Evolutionary conservation across 2,329 filamentous ascomycete species (phyloP).

Genomic region (Camillea tinctor): DNA sequence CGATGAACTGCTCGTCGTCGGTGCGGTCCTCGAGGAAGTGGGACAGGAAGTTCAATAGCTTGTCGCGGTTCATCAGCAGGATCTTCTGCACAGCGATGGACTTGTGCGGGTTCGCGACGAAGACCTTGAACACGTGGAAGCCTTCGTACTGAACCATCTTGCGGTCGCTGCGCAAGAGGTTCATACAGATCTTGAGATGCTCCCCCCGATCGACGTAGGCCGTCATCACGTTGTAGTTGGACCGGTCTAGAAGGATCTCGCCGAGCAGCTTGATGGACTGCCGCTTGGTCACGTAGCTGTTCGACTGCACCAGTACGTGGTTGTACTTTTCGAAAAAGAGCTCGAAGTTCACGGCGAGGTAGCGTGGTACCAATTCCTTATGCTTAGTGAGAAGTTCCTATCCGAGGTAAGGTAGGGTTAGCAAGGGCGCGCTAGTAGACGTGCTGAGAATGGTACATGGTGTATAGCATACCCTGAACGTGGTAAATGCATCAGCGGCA

Average conservation of each 20-base stretch:
- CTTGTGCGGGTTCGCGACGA: slow-evolving; percentile 98
- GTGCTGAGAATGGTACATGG: no score
- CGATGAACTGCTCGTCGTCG: slow-evolving; percentile 97
- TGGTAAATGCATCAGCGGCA: slow-evolving; percentile 95
- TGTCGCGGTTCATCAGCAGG: slow-evolving; percentile 91
- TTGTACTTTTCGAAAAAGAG: slow-evolving; percentile 93
- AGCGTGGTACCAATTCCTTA: slow-evolving; percentile 85
- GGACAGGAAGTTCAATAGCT: slow-evolving; percentile 82
- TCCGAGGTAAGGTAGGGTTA: slow-evolving; percentile 9
- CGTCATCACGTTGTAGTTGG: slow-evolving; percentile 98
- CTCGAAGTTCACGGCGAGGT: slow-evolving; percentile 86
- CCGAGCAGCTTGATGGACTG: slow-evolving; percentile 97
- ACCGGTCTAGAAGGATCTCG: slow-evolving; percentile 88
- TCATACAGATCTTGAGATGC: slow-evolving; percentile 98
- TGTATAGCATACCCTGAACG: slow-evolving; percentile 70
- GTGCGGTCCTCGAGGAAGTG: slow-evolving; percentile 92
- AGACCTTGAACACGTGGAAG: slow-evolving; percentile 99
- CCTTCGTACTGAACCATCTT: slow-evolving; percentile 99
- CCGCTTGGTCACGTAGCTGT: slow-evolving; percentile 95
- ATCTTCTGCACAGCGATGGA: slow-evolving; percentile 95
- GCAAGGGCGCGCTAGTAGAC: background rate
- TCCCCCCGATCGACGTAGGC: slow-evolving; percentile 93
- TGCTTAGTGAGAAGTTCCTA: slow-evolving; percentile 93
- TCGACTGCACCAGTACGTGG: slow-evolving; percentile 79
- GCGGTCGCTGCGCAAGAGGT: slow-evolving; percentile 87